Percentiles rank a stretch among this genome's conserved stretches.
phyloP scores from a whole-genome alignment of 805 yeast genomes.

The Helenozyma baotianmanensis region DNA sequence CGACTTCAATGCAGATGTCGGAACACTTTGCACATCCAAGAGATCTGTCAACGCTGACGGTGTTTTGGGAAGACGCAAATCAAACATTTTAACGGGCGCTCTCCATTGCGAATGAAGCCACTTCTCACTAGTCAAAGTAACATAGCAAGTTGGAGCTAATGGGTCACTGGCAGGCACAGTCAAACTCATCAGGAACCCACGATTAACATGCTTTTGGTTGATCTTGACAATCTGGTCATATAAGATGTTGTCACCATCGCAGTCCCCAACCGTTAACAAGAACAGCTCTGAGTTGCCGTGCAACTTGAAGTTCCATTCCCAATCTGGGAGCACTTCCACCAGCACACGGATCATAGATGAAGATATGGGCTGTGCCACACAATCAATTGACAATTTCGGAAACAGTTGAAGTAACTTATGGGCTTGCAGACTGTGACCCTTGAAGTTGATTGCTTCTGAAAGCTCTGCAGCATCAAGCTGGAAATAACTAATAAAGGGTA shows the following conservation, averaged over 20 bases:
- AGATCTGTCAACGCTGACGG: slow-evolving; percentile 61
- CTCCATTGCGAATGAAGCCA: slow-evolving; percentile 78
- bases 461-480: slow-evolving; percentile 69
- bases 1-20: slow-evolving; percentile 44
- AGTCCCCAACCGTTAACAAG: slow-evolving; percentile 70
- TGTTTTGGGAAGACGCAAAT: slow-evolving; percentile 54
- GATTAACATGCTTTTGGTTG: slow-evolving; percentile 42
- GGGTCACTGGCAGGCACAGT: slow-evolving; percentile 46
- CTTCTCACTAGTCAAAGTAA: slow-evolving; percentile 68
- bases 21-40: slow-evolving; percentile 46
- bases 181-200: slow-evolving; percentile 58
- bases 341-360: slow-evolving; percentile 61
- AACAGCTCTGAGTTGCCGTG: slow-evolving; percentile 70
- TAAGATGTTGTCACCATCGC: slow-evolving; percentile 74
- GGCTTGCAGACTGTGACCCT: slow-evolving; percentile 56
- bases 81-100: slow-evolving; percentile 53
- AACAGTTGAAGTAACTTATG: slow-evolving; percentile 62
- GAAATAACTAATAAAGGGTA: slow-evolving; percentile 81
- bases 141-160: slow-evolving; percentile 63
- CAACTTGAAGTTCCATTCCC: slow-evolving; percentile 67
- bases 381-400: slow-evolving; percentile 60
- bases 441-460: slow-evolving; percentile 75
- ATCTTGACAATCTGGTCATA: slow-evolving; percentile 53
- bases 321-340: slow-evolving; percentile 62
- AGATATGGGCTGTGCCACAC: slow-evolving; percentile 73